Conservation (phyloP, 306 rosid species). For the Elaeagnus macrophylla region DNA sequence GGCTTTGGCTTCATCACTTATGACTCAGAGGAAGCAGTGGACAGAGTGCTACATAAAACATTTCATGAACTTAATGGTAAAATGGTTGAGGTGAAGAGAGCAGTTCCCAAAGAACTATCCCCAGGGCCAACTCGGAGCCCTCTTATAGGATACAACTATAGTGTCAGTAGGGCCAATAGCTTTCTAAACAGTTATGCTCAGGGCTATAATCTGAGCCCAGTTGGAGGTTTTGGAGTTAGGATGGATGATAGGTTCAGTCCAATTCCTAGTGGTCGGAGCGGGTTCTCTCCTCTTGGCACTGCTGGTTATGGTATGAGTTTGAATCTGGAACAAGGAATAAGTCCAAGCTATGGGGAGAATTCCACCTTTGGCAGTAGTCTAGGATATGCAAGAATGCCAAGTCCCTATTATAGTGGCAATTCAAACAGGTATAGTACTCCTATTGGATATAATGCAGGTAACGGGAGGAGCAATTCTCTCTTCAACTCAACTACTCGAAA, state of each 20-base stretch:
- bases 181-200: conserved; percentile 62
- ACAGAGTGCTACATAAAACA: conserved; percentile 66
- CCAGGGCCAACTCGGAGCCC: conserved; percentile 75
- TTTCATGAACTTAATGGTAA: conserved; percentile 89
- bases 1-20: conserved; percentile 93
- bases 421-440: conserved; percentile 64
- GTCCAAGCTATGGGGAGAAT: conserved; percentile 56
- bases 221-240: conserved; percentile 80
- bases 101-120: conserved; percentile 83
- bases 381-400: conserved; percentile 68
- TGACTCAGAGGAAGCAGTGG: conserved; percentile 89
- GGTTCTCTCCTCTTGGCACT: conserved; percentile 60
- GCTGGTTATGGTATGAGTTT: conserved; percentile 66
- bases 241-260: conserved; percentile 84
- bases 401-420: conserved; percentile 57
- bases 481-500: conserved; percentile 63
- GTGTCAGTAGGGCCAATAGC: conserved; percentile 55
- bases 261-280: conserved; percentile 58
- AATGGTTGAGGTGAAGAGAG: conserved; percentile 95
- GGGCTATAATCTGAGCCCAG: conserved; percentile 67
- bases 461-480: conserved; percentile 58
- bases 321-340: conserved; percentile 72
- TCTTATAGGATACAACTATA: conserved; percentile 54
- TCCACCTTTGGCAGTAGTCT: conserved; percentile 54
- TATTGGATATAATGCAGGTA: conserved; percentile 52